These are phyloP conservation scores for Scenedesmus sp. DNA, from an alignment of 163 green algal genomes.

Conservation along the genomic window DNA sequence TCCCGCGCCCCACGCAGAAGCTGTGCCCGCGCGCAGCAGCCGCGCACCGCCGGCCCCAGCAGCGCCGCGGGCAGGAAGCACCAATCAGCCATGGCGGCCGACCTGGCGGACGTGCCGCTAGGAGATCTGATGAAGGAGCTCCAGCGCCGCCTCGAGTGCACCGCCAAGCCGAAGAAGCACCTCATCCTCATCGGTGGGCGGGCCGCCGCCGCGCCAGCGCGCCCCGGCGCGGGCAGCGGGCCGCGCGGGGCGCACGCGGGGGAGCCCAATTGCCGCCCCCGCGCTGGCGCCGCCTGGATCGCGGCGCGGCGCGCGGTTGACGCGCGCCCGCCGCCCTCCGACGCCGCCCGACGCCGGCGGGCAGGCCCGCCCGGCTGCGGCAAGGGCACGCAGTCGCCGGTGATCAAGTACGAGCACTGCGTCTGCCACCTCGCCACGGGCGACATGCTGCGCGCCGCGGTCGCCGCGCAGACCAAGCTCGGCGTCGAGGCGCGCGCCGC, in stretches of 20 bases:
- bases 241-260: no score
- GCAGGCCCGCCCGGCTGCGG: constrained; percentile 88
- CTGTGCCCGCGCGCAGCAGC: no score
- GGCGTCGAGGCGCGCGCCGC: constrained; percentile 81
- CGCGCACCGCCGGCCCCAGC: no score
- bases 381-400: constrained; percentile 97
- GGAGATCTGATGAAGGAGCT: constrained; percentile 92
- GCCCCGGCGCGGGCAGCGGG: no score
- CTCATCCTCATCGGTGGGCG: constrained; percentile 94
- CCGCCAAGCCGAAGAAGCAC: constrained; percentile 93
- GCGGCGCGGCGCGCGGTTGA: background rate
- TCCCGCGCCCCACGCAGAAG: no score
- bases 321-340: no score
- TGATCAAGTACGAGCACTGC: constrained; percentile 97
- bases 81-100: constrained; percentile 51
- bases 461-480: constrained; percentile 87
- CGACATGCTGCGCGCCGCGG: constrained; percentile 97
- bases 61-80: background rate
- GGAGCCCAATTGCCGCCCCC: no score
- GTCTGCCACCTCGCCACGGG: constrained; percentile 98
- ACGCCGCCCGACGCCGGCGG: background rate
- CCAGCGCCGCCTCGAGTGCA: constrained; percentile 89
- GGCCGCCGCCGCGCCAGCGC: no score
- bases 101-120: constrained; percentile 80
- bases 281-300: no score